Conservation (phyloP, 306 rosid species). For the Medicago lupulina region DNA sequence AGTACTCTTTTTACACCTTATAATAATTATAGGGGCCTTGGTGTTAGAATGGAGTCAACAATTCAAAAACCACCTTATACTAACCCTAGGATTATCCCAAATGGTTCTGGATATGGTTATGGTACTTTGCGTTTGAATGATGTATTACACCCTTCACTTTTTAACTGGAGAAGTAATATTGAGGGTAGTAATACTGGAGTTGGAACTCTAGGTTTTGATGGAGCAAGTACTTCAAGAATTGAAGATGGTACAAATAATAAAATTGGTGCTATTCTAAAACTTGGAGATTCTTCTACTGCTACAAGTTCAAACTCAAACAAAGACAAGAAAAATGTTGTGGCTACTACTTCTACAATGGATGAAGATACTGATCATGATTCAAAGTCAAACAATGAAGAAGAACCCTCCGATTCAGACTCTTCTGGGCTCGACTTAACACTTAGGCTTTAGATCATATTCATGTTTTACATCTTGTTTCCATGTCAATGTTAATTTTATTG, state of each 20-base stretch:
- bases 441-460: constrained; percentile 45
- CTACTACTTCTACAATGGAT: not conserved
- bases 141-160: not conserved
- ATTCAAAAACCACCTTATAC: constrained; percentile 59
- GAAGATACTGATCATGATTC: not conserved
- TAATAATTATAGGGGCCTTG: constrained; percentile 42
- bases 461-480: not conserved
- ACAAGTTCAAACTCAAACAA: not conserved
- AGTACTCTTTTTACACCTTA: not conserved
- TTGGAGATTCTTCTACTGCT: no score
- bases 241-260: not conserved
- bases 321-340: not conserved
- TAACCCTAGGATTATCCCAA: constrained; percentile 7
- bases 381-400: constrained; percentile 5
- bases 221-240: not conserved
- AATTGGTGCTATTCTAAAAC: not conserved
- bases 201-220: not conserved
- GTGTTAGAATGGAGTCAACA: constrained; percentile 61
- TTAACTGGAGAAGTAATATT: no score
- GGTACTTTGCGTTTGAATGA: not conserved
- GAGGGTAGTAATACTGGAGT: not conserved
- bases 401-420: not conserved
- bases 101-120: constrained; percentile 31
- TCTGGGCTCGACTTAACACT: constrained; percentile 60
- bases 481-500: not conserved